A percentile compares a stretch with the other conserved stretches of the same genome.
Conservation (phyloP, 2,329 filamentous ascomycete species). For the Emergomyces orientalis region DNA sequence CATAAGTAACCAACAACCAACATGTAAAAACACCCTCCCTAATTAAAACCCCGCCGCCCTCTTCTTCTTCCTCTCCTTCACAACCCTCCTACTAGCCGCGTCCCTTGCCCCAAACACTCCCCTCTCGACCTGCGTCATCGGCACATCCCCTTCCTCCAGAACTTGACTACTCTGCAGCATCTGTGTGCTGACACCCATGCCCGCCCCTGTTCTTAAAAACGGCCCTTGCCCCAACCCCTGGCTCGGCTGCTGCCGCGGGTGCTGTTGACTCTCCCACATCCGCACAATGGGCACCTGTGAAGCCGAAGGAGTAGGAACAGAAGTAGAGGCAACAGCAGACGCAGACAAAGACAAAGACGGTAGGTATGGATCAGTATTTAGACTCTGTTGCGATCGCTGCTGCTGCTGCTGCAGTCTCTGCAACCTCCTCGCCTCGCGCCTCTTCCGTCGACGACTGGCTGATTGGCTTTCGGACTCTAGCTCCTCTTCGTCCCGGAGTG, state of each 20-base stretch:
- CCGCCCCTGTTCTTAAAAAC: not conserved
- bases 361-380: not conserved
- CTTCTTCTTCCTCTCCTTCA: conserved; percentile 32
- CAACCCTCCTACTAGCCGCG: conserved; percentile 16
- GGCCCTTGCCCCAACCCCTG: not conserved
- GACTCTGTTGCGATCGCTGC: not conserved
- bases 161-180: conserved; percentile 28
- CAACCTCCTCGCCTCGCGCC: conserved; percentile 7
- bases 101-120: conserved; percentile 32
- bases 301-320: not conserved
- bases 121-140: conserved; percentile 35
- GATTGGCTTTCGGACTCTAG: conserved; percentile 5
- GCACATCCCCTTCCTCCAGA: conserved; percentile 25
- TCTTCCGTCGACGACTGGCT: conserved; percentile 8
- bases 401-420: conserved; percentile 2
- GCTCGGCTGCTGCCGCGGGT: not conserved
- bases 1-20: not conserved
- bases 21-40: too few relatives aligned
- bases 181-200: not conserved
- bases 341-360: not conserved
- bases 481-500: conserved; percentile 13
- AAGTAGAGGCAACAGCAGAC: not conserved
- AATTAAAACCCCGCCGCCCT: conserved; percentile 33
- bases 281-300: conserved; percentile 5
- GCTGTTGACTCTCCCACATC: conserved; percentile 13